Evolutionary conservation across 495 filamentous ascomycete genomes (phyloP).

Genomic region (Daldinia childiae): DNA sequence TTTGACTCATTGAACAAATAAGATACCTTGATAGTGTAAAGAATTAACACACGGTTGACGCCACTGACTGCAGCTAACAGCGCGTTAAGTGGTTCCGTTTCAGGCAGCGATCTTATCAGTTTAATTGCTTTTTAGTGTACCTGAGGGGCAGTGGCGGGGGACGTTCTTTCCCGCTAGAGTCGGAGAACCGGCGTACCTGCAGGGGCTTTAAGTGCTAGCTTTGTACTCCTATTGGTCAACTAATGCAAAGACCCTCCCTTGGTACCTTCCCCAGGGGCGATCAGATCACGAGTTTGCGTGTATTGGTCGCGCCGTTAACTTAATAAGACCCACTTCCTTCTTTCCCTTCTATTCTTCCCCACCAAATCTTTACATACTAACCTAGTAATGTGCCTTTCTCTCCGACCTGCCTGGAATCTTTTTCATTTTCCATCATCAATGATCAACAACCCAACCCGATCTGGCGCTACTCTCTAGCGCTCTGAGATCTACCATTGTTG

Average conservation of each 20-base stretch:
- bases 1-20: neutral
- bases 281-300: slow-evolving; percentile 39
- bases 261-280: slow-evolving; percentile 11
- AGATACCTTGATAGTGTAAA: neutral
- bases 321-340: neutral
- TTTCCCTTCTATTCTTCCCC: slow-evolving; percentile 4
- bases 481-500: neutral
- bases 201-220: slow-evolving; percentile 21
- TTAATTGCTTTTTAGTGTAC: slow-evolving; percentile 34
- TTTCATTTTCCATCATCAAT: slow-evolving; percentile 4
- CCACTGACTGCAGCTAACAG: neutral
- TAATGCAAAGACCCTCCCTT: neutral
- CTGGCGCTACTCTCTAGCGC: neutral
- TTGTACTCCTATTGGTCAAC: slow-evolving; percentile 12
- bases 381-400: slow-evolving; percentile 1
- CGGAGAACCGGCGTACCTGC: slow-evolving; percentile 3
- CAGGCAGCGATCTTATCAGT: slow-evolving; percentile 26
- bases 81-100: slow-evolving; percentile 42
- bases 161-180: slow-evolving; percentile 6
- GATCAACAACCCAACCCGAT: slow-evolving; percentile 8
- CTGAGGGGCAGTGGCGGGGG: slow-evolving; percentile 23
- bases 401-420: neutral
- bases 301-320: slow-evolving; percentile 28
- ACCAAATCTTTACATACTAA: slow-evolving; percentile 20
- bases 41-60: slow-evolving; percentile 2